Conservation (phyloP, 805 yeast species). For the Starmera pachycereana region DNA sequence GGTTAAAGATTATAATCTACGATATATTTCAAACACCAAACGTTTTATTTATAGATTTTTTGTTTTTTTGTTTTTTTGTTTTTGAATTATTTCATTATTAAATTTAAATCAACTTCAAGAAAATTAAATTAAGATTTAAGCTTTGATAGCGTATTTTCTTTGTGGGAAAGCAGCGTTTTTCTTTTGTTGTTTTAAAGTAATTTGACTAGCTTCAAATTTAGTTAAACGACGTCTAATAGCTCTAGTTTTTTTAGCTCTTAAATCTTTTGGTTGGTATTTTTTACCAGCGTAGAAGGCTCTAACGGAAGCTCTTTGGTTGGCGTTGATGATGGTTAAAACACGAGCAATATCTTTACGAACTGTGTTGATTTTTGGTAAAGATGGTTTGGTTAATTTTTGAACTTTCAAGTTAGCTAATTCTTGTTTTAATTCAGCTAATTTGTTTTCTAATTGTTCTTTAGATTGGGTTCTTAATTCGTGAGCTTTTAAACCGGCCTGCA, state of each 20-base stretch:
- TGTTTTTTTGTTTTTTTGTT: too few species aligned
- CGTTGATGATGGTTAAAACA: conserved; percentile 94
- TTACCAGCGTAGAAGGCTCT: conserved; percentile 91
- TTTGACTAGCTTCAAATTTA: conserved; percentile 69
- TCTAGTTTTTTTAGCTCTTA: conserved; percentile 99
- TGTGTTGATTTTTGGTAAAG: conserved; percentile 92
- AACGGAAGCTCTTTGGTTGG: conserved; percentile 91
- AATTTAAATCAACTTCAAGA: conserved; percentile 5
- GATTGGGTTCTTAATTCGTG: conserved; percentile 95
- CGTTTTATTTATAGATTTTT: too few species aligned
- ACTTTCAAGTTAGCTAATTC: conserved; percentile 94
- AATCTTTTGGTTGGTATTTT: conserved; percentile 96
- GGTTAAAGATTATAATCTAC: too few species aligned
- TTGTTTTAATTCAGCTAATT: conserved; percentile 92
- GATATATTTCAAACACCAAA: too few species aligned
- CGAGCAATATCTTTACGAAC: conserved; percentile 98
- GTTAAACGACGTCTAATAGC: conserved; percentile 97
- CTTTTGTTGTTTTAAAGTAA: conserved; percentile 88
- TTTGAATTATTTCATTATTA: conserved; percentile 8
- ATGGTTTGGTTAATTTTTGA: conserved; percentile 86
- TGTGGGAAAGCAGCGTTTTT: conserved; percentile 93
- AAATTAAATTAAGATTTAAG: conserved; percentile 37
- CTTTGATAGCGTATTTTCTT: conserved; percentile 97
- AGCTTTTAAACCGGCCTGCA: conserved; percentile 82
- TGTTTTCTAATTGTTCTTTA: conserved; percentile 91